Conservation (phyloP, 306 rosid species). For the Trifolium dubium region DNA sequence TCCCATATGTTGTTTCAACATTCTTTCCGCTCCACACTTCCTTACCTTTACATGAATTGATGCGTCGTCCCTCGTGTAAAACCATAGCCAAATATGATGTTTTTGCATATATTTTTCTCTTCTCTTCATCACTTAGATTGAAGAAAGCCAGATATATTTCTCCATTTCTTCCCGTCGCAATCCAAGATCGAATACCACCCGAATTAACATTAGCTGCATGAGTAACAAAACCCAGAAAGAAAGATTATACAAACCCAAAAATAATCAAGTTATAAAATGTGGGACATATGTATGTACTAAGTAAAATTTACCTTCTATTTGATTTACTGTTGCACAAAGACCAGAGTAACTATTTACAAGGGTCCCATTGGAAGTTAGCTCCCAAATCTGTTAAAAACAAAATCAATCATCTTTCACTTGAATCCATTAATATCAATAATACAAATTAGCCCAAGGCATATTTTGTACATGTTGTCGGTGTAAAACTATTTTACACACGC, state of each 20-base stretch:
- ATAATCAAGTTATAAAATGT: slow-evolving; percentile 1
- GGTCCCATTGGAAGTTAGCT: slow-evolving; percentile 70
- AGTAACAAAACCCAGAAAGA: neutral
- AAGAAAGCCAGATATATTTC: slow-evolving; percentile 79
- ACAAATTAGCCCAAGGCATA: slow-evolving; percentile 1
- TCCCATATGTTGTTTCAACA: slow-evolving; percentile 40
- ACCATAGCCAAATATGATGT: slow-evolving; percentile 58
- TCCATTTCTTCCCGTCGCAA: slow-evolving; percentile 83
- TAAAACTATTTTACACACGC: neutral
- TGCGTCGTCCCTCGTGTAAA: slow-evolving; percentile 43
- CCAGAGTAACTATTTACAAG: slow-evolving; percentile 79
- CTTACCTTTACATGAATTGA: slow-evolving; percentile 52
- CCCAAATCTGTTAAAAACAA: slow-evolving; percentile 68
- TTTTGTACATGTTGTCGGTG: neutral
- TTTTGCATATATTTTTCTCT: slow-evolving; percentile 49
- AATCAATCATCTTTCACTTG: slow-evolving; percentile 41
- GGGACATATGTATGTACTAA: neutral
- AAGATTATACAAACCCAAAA: slow-evolving; percentile 2
- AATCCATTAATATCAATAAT: slow-evolving; percentile 15
- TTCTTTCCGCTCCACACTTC: slow-evolving; percentile 76
- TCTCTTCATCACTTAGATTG: slow-evolving; percentile 58
- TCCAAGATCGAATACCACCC: slow-evolving; percentile 77
- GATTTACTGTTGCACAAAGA: slow-evolving; percentile 69
- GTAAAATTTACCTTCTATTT: slow-evolving; percentile 53
- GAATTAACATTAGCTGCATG: slow-evolving; percentile 53